phyloP scores from a whole-genome alignment of 768 basidiomycete species.

The Lyophyllum decastes region DNA sequence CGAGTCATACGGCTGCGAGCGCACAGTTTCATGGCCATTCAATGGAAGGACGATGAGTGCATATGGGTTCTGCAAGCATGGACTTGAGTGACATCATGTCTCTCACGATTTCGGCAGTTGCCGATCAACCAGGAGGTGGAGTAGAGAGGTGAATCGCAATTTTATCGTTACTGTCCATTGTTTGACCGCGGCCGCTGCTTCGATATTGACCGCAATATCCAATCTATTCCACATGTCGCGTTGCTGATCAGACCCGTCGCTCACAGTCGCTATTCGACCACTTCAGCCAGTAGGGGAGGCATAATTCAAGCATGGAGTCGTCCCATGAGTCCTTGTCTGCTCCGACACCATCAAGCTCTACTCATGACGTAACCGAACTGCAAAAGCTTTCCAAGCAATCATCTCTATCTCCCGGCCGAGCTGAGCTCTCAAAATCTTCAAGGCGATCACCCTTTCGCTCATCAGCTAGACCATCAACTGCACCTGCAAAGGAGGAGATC shows the following conservation, averaged over 20 bases:
- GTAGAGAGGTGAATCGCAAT: neutral
- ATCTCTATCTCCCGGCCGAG: neutral
- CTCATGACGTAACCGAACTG: slow-evolving; percentile 3
- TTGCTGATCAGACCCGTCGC: neutral
- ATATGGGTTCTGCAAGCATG: neutral
- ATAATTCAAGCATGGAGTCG: slow-evolving; percentile 1
- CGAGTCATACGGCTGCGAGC: too few relatives aligned
- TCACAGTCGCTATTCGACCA: neutral
- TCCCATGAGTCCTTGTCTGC: neutral
- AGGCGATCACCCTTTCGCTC: slow-evolving; percentile 22
- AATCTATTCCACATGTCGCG: neutral
- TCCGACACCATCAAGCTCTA: neutral
- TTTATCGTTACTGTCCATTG: neutral
- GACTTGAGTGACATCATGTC: slow-evolving; percentile 29
- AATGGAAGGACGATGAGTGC: too few relatives aligned
- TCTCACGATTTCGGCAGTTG: slow-evolving; percentile 27
- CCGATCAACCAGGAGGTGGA: slow-evolving; percentile 9
- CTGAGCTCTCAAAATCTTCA: neutral
- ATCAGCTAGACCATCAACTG: slow-evolving; percentile 35
- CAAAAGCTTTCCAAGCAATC: neutral
- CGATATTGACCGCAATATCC: neutral
- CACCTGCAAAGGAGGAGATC: slow-evolving; percentile 42
- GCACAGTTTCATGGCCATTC: too few relatives aligned
- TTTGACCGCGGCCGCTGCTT: neutral
- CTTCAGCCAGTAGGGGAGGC: neutral